Percentiles rank a stretch among this genome's conserved stretches.
These are phyloP conservation scores for Quercus parvula DNA, from an alignment of 306 rosid genomes.

Conservation along the genomic window DNA sequence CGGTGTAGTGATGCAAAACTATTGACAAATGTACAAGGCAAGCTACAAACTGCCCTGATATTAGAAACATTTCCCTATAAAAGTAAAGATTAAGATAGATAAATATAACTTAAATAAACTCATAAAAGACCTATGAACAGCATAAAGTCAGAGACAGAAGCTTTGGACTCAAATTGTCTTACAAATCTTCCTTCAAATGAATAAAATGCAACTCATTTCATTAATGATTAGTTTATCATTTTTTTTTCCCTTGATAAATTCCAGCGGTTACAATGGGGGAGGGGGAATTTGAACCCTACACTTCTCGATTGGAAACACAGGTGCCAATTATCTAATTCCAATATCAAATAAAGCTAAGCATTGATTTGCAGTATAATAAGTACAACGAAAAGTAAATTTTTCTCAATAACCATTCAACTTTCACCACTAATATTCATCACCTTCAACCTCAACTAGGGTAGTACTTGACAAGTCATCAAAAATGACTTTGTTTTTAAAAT, in stretches of 20 bases:
- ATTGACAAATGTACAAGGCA: conserved; percentile 28
- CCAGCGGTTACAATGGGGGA: too few species aligned
- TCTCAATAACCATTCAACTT: not conserved
- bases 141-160: not conserved
- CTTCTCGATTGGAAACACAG: not conserved
- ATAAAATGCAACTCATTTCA: not conserved
- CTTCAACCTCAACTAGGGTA: not conserved
- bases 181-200: not conserved
- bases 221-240: too few species aligned
- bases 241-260: too few species aligned
- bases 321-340: not conserved
- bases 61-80: conserved; percentile 44
- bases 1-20: conserved; percentile 28
- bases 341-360: not conserved
- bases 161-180: not conserved
- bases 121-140: not conserved
- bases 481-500: not conserved
- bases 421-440: not conserved
- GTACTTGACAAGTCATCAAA: not conserved
- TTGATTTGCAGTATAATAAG: not conserved
- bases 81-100: not conserved
- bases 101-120: not conserved
- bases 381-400: not conserved
- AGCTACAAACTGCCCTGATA: conserved; percentile 32
- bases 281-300: too few species aligned